Evolutionary conservation across 805 yeast species (phyloP).

Genomic region (Yarrowia alimentaria): DNA sequence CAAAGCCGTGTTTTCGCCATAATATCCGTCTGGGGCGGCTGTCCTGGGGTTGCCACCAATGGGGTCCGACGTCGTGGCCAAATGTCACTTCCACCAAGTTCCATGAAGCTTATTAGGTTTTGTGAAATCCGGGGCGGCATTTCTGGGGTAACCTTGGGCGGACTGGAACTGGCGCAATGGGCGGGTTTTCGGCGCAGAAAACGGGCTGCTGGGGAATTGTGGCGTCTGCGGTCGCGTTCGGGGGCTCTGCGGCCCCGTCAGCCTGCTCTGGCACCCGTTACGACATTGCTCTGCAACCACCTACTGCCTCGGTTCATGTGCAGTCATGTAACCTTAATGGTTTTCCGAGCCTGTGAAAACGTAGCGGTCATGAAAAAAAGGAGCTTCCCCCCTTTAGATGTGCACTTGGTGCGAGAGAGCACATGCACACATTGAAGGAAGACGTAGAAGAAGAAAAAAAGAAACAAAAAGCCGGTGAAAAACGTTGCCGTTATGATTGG

Average conservation of each 20-base stretch:
- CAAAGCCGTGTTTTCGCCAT: no score
- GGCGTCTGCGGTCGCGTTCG: background rate
- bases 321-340: background rate
- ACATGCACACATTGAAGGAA: background rate
- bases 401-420: no score
- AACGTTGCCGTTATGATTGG: no score
- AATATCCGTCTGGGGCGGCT: no score
- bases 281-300: background rate
- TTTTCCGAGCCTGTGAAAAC: conserved; percentile 26
- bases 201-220: background rate
- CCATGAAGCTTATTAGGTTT: conserved; percentile 12
- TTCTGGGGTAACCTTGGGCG: conserved; percentile 13
- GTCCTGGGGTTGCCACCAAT: no score
- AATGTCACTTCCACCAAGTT: conserved; percentile 13
- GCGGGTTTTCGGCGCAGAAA: no score
- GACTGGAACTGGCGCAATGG: background rate
- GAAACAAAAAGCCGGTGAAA: no score
- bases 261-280: background rate
- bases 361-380: conserved; percentile 13
- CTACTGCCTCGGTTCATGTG: conserved; percentile 17
- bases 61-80: no score
- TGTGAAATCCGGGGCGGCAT: conserved; percentile 28
- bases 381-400: no score
- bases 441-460: no score
- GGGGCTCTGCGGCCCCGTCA: background rate